These are phyloP conservation scores for Aspergillus spinulosporus DNA, from an alignment of 2,329 filamentous ascomycete genomes.

Conservation along the genomic window DNA sequence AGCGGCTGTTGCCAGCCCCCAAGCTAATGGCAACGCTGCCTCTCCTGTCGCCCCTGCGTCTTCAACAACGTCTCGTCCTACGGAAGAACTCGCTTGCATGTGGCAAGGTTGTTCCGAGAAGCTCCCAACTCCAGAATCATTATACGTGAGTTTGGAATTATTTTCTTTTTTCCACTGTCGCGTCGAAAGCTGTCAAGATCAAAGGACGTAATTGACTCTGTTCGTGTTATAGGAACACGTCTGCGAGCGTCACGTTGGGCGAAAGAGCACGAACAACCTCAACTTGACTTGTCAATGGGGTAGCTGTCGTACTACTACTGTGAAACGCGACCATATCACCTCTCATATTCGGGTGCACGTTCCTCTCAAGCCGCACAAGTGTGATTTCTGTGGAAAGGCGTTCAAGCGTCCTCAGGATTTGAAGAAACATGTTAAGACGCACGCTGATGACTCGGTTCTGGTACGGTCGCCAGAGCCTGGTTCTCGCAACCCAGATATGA, in stretches of 20 bases:
- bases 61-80: constrained; percentile 18
- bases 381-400: constrained; percentile 96
- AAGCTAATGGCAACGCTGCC: constrained; percentile 31
- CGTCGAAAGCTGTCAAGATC: neutral
- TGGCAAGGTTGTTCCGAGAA: constrained; percentile 65
- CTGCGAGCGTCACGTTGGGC: constrained; percentile 95
- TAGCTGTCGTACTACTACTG: constrained; percentile 90
- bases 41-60: constrained; percentile 11
- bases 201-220: constrained; percentile 1
- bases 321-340: constrained; percentile 98
- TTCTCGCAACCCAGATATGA: constrained; percentile 45
- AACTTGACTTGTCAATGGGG: constrained; percentile 98
- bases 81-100: constrained; percentile 54
- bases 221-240: constrained; percentile 74
- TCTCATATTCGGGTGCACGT: constrained; percentile 98
- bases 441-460: constrained; percentile 88
- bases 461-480: constrained; percentile 64
- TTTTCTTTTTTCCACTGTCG: constrained; percentile 1
- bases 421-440: constrained; percentile 99
- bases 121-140: constrained; percentile 57
- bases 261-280: constrained; percentile 98
- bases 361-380: constrained; percentile 98
- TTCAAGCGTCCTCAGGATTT: constrained; percentile 99
- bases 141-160: constrained; percentile 55
- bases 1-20: constrained; percentile 35